Evolutionary conservation across 2,329 filamentous ascomycete genomes (phyloP).

Genomic region (Curvularia spicifera): DNA sequence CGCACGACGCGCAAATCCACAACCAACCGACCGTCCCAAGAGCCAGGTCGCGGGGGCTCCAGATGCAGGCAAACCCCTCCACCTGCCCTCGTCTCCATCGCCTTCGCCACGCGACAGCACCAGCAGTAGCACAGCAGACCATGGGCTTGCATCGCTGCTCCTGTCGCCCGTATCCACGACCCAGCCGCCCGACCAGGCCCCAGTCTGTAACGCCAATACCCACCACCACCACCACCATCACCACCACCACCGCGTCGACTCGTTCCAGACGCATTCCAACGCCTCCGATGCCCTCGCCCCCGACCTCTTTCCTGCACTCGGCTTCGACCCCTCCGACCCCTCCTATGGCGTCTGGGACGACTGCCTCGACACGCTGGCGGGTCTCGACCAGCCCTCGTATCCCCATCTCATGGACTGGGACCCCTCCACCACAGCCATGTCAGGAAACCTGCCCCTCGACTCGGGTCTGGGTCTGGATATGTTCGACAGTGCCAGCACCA

Average conservation of each 20-base stretch:
- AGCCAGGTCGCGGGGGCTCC: slow-evolving; percentile 3
- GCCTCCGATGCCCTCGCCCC: neutral
- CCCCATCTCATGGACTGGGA: slow-evolving; percentile 14
- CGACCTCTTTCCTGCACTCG: neutral
- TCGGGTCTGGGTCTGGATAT: neutral
- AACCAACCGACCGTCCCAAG: neutral
- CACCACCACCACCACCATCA: neutral
- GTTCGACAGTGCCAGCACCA: neutral
- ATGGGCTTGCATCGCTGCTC: neutral
- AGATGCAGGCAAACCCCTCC: neutral
- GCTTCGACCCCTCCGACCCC: neutral
- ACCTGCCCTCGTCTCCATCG: neutral
- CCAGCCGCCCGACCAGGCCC: neutral
- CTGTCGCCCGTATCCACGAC: neutral
- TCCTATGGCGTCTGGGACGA: slow-evolving; percentile 5
- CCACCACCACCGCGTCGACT: slow-evolving; percentile 6
- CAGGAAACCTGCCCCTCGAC: neutral
- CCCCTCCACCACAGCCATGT: neutral
- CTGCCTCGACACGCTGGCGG: slow-evolving; percentile 8
- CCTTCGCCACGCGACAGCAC: neutral
- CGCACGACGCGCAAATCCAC: neutral
- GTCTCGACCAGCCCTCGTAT: slow-evolving; percentile 6
- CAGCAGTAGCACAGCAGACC: neutral
- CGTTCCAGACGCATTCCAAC: neutral
- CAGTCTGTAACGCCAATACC: neutral